phyloP scores from a whole-genome alignment of 2,329 filamentous ascomycete species.

The Plenodomus tracheiphilus region DNA sequence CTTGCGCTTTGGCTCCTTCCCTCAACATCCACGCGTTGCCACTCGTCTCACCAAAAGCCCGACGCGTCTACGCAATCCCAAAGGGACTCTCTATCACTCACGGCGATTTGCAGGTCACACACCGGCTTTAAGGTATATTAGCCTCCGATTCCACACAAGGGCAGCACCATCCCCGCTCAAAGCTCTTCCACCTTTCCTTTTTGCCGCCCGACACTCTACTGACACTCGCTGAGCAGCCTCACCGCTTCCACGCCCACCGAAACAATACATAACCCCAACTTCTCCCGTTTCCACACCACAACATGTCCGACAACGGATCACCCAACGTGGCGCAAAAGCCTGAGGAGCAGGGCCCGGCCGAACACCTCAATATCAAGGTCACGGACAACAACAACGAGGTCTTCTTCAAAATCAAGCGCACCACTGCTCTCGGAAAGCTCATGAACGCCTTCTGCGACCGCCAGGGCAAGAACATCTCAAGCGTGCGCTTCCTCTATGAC shows the following conservation, averaged over 20 bases:
- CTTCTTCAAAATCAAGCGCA: slow-evolving; percentile 99
- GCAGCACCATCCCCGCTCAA: slow-evolving; percentile 21
- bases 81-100: slow-evolving; percentile 13
- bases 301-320: slow-evolving; percentile 50
- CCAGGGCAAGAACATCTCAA: slow-evolving; percentile 82
- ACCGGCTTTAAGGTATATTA: slow-evolving; percentile 18
- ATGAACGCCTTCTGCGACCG: slow-evolving; percentile 98
- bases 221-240: slow-evolving; percentile 11
- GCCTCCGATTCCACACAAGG: slow-evolving; percentile 23
- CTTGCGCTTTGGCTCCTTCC: slow-evolving; percentile 20
- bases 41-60: slow-evolving; percentile 19
- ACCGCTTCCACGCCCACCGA: slow-evolving; percentile 2
- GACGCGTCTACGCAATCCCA: slow-evolving; percentile 19
- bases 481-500: slow-evolving; percentile 94
- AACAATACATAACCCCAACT: background rate
- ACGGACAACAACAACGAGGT: slow-evolving; percentile 99
- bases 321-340: slow-evolving; percentile 49
- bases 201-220: slow-evolving; percentile 22
- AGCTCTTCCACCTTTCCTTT: slow-evolving; percentile 22
- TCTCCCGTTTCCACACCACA: slow-evolving; percentile 4
- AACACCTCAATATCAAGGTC: slow-evolving; percentile 99
- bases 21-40: slow-evolving; percentile 26
- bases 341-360: slow-evolving; percentile 56
- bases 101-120: slow-evolving; percentile 10
- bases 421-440: slow-evolving; percentile 92